Percentiles rank a stretch among this genome's conserved stretches.
These are phyloP conservation scores for Tricholoma terreum DNA, from an alignment of 768 basidiomycete species.

Conservation along the genomic window DNA sequence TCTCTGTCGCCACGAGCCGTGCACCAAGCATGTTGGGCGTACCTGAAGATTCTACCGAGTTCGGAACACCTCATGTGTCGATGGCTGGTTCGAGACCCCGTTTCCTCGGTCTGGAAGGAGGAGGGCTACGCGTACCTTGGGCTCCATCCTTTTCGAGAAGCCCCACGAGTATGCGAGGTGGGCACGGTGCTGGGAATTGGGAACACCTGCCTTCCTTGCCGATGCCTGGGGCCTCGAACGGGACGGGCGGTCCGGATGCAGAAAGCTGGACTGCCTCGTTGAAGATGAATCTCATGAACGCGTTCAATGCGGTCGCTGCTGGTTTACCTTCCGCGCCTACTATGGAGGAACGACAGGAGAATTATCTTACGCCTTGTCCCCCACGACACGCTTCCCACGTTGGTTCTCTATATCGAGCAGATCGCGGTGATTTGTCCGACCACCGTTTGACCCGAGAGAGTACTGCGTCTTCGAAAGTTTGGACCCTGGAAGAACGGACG, in stretches of 20 bases:
- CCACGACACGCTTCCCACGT: slow-evolving; percentile 16
- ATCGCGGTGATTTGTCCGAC: background rate
- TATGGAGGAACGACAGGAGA: slow-evolving; percentile 13
- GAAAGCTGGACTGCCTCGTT: slow-evolving; percentile 43
- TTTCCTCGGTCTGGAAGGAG: slow-evolving; percentile 29
- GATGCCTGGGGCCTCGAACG: slow-evolving; percentile 24
- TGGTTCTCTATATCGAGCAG: background rate
- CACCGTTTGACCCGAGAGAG: slow-evolving; percentile 14
- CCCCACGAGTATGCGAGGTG: background rate
- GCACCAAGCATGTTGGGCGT: slow-evolving; percentile 21
- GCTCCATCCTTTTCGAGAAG: slow-evolving; percentile 3
- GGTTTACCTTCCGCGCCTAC: slow-evolving; percentile 25
- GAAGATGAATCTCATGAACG: slow-evolving; percentile 43
- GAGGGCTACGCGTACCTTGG: slow-evolving; percentile 33
- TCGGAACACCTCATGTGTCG: slow-evolving; percentile 23
- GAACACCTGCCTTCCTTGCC: slow-evolving; percentile 20
- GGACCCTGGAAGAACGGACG: slow-evolving; percentile 39
- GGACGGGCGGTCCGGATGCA: slow-evolving; percentile 1
- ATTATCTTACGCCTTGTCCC: slow-evolving; percentile 23
- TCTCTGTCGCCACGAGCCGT: slow-evolving; percentile 34
- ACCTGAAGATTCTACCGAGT: slow-evolving; percentile 3
- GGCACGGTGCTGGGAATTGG: slow-evolving; percentile 4
- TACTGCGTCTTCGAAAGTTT: slow-evolving; percentile 24
- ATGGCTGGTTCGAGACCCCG: slow-evolving; percentile 25
- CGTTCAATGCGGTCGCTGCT: slow-evolving; percentile 49